Evolutionary conservation across 345 rosid species (phyloP).

Genomic region (Linum usitatissimum): DNA sequence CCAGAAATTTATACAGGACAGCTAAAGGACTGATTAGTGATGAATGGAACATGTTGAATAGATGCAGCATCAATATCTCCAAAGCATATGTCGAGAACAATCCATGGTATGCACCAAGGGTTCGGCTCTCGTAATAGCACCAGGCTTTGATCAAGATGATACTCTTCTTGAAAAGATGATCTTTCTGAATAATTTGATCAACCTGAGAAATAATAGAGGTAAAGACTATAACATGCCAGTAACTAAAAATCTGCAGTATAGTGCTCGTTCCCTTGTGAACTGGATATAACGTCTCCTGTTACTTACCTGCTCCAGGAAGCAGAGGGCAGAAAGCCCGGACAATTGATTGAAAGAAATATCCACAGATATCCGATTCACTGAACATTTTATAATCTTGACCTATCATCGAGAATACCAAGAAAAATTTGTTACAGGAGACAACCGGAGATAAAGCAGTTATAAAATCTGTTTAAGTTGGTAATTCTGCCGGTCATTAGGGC

Average conservation of each 20-base stretch:
- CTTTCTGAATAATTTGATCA: constrained; percentile 20
- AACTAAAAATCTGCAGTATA: background rate
- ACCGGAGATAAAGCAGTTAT: background rate
- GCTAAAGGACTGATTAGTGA: constrained; percentile 21
- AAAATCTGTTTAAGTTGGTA: background rate
- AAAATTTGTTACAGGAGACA: too few relatives aligned
- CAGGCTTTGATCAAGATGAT: constrained; percentile 26
- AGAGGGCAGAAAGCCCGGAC: constrained; percentile 73
- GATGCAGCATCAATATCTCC: constrained; percentile 19
- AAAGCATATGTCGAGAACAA: constrained; percentile 27
- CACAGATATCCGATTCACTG: constrained; percentile 68
- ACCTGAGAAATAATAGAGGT: constrained; percentile 12
- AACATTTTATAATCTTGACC: constrained; percentile 89
- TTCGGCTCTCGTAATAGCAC: constrained; percentile 34
- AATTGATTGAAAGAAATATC: constrained; percentile 93
- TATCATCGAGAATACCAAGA: constrained; percentile 27
- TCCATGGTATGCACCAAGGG: constrained; percentile 32
- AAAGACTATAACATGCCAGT: background rate
- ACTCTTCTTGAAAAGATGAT: constrained; percentile 22
- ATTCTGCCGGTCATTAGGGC: background rate
- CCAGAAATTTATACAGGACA: constrained; percentile 9
- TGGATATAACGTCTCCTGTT: background rate
- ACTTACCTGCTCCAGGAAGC: constrained; percentile 85
- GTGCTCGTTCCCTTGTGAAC: background rate
- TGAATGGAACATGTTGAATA: constrained; percentile 20